Evolutionary conservation across 331 rosid genomes (phyloP), one percentile per base, ranked within the genome.

Genomic region (Erythrophleum ivorense): DNA sequence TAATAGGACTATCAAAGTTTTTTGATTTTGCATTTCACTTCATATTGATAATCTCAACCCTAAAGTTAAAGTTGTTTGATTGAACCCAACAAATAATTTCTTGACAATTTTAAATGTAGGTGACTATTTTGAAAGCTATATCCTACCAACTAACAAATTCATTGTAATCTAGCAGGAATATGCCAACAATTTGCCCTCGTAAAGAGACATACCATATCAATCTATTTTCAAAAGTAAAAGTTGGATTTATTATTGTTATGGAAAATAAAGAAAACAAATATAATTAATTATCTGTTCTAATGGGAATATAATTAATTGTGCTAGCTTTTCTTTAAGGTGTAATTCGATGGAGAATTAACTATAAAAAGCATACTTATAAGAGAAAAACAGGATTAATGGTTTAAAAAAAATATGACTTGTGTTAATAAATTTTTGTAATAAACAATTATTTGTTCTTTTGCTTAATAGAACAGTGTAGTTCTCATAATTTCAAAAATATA

Each of bases 81-180:
- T 79, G 77, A 79, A 79, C 43, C 16, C 33, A 43, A 18, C 7
- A 9, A 16, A 77, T 14, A 14, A 16, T 69, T 55, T 31, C 15
- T 69, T 43, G 76, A 79, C 38, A 79, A 70, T 16, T 55, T 41
- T 79, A 57, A 69, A 69, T 58, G 36, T 79, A 15, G 82, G 45
- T 38, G 31, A 46, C 58, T 7, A 54, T 29, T 15, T 54, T 57
- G 60, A 79, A 70, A 46, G 40, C 24, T 54, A 79, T 58, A 79
- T 70, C 50, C 24, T 31, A 11, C 65, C 62, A 29, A 31, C 49
- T 43, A 69, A 43, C 16, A 3, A 43, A 75, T 33, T 57, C 63
- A 58, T 57, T 46, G 71, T 70, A 70, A n/a, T 45, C 62, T 3
- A 2, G 67, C 19, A 57, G 83, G 52, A 79, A 70, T 58, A 57